Percentiles rank a stretch among this genome's conserved stretches.
phyloP scores from a whole-genome alignment of 2,329 filamentous ascomycete genomes.

The Diatrype stigma region DNA sequence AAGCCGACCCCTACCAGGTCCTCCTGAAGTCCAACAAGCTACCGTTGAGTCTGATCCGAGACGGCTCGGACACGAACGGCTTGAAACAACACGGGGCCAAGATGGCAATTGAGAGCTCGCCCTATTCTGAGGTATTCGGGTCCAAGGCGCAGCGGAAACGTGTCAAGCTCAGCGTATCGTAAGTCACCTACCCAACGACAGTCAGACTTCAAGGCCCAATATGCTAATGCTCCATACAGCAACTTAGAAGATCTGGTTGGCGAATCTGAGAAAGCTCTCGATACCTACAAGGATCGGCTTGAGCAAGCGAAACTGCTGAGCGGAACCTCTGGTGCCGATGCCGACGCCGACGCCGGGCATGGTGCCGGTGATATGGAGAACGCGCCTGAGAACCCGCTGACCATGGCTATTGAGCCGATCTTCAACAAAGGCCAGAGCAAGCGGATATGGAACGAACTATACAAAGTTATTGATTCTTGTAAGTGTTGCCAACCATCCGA shows the following conservation, averaged over 20 bases:
- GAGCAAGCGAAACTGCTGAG: slow-evolving; percentile 76
- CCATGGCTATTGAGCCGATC: slow-evolving; percentile 74
- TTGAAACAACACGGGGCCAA: slow-evolving; percentile 91
- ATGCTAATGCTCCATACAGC: slow-evolving; percentile 33
- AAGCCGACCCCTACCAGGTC: slow-evolving; percentile 86
- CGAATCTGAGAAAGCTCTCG: slow-evolving; percentile 74
- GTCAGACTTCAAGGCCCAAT: no score
- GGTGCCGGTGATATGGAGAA: slow-evolving; percentile 32
- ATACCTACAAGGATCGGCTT: slow-evolving; percentile 73
- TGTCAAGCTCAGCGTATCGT: slow-evolving; percentile 74
- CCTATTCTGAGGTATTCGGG: slow-evolving; percentile 86
- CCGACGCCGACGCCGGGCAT: no score
- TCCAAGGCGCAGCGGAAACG: slow-evolving; percentile 90
- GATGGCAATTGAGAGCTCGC: slow-evolving; percentile 83
- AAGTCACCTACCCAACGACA: not conserved
- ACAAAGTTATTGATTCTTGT: slow-evolving; percentile 27
- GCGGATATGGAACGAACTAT: slow-evolving; percentile 89
- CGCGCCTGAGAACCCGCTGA: slow-evolving; percentile 42
- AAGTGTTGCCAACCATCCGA: slow-evolving; percentile 11
- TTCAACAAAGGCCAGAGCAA: slow-evolving; percentile 83
- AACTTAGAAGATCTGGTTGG: slow-evolving; percentile 79
- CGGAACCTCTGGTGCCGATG: slow-evolving; percentile 58
- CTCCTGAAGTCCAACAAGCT: slow-evolving; percentile 97
- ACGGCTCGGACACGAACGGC: slow-evolving; percentile 73
- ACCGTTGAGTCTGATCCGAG: slow-evolving; percentile 88